These are phyloP conservation scores for Penicillium macrosclerotiorum DNA, from an alignment of 495 filamentous ascomycete genomes.

Conservation along the genomic window DNA sequence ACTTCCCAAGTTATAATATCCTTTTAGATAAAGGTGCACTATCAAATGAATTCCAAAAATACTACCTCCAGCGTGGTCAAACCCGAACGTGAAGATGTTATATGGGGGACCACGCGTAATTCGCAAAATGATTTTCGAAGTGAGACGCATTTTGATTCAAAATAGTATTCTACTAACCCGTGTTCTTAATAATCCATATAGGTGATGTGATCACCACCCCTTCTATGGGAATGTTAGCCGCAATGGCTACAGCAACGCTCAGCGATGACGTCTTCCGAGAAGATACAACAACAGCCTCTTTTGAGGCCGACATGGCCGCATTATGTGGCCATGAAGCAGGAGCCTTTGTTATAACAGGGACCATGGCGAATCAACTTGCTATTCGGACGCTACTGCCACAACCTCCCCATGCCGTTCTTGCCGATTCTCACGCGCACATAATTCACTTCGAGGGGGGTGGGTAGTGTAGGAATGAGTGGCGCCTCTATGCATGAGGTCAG, in stretches of 20 bases:
- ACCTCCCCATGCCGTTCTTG: neutral
- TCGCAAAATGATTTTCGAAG: neutral
- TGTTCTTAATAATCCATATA: neutral
- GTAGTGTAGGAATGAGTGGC: neutral
- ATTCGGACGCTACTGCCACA: neutral
- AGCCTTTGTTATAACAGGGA: neutral
- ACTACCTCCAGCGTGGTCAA: too few species aligned
- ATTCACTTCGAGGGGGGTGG: neutral
- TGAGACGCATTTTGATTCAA: neutral
- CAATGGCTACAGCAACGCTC: neutral
- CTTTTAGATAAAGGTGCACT: too few species aligned
- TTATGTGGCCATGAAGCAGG: neutral
- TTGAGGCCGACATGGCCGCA: neutral
- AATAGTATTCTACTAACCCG: too few species aligned
- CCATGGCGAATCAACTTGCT: conserved; percentile 1
- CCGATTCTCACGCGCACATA: neutral
- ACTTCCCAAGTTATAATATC: too few species aligned
- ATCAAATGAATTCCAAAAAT: too few species aligned
- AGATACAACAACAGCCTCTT: neutral
- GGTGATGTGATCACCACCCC: neutral
- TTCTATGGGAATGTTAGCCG: neutral
- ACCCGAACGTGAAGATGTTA: too few species aligned
- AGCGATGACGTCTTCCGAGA: neutral
- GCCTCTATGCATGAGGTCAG: neutral
- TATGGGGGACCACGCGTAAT: too few species aligned